Evolutionary conservation across 176 grass and related monocot species (phyloP).

Genomic region (Canna indica): DNA sequence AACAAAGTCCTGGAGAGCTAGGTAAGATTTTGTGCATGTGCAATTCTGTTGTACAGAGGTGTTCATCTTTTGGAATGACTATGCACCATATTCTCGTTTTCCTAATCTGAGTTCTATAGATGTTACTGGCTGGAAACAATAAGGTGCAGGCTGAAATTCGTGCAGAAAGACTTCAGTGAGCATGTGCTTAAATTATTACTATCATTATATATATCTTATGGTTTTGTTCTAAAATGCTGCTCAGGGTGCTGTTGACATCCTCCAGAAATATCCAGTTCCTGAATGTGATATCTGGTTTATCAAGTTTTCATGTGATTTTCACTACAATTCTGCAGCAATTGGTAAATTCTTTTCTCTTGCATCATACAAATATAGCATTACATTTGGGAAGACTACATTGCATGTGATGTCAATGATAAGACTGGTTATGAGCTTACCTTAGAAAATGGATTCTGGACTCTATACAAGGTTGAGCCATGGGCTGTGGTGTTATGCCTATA

Average conservation of each 20-base stretch:
- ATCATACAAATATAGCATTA: background rate
- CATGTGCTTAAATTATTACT: background rate
- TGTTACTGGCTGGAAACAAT: background rate
- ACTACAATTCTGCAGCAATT: slow-evolving; percentile 85
- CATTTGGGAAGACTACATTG: background rate
- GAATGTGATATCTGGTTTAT: slow-evolving; percentile 98
- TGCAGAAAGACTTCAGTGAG: background rate
- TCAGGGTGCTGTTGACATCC: slow-evolving; percentile 76
- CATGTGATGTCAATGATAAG: background rate
- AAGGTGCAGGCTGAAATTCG: background rate
- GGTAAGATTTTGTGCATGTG: slow-evolving; percentile 50
- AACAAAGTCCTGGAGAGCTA: slow-evolving; percentile 65
- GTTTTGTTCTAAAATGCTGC: slow-evolving; percentile 13
- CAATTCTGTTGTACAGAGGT: background rate
- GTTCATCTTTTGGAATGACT: too few relatives aligned
- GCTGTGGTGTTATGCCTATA: slow-evolving; percentile 31
- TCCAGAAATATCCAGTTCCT: slow-evolving; percentile 96
- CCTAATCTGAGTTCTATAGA: too few relatives aligned
- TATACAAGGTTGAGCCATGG: too few relatives aligned
- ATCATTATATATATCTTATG: slow-evolving; percentile 13
- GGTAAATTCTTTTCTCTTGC: slow-evolving; percentile 29
- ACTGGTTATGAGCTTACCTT: background rate
- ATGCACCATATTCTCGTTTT: too few relatives aligned
- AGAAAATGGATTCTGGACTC: background rate
- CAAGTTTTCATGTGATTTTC: slow-evolving; percentile 99